A percentile compares a stretch with the other conserved stretches of the same genome.
Conservation (phyloP, 192 early-diverging fungal species). For the Coemansia sp. region DNA sequence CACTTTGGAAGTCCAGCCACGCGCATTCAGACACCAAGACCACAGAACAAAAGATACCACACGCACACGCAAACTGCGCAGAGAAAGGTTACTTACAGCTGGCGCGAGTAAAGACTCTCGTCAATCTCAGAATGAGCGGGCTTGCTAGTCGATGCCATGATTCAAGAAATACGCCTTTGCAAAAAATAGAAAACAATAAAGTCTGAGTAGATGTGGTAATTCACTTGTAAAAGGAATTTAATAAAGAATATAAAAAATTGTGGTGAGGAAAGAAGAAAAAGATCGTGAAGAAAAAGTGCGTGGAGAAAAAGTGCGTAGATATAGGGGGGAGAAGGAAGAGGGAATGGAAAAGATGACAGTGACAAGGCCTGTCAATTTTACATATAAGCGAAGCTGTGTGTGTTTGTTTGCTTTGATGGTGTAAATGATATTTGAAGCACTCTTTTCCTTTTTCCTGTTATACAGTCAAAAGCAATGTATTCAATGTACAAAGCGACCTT, state of each 20-base stretch:
- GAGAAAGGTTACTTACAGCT: constrained; percentile 76
- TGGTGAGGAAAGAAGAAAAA: neutral
- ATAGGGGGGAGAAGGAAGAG: too few species aligned
- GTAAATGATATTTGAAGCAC: too few species aligned
- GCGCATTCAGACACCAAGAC: neutral
- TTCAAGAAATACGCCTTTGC: constrained; percentile 1
- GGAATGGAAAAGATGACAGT: neutral
- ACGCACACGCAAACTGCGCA: neutral
- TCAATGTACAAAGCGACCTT: too few species aligned
- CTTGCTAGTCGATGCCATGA: constrained; percentile 15
- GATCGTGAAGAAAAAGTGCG: neutral
- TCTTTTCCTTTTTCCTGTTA: too few species aligned
- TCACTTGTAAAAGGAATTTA: neutral
- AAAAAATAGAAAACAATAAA: neutral
- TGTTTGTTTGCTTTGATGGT: too few species aligned
- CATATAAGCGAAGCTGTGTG: too few species aligned
- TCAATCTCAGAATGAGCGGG: constrained; percentile 65
- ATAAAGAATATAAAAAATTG: constrained; percentile 4
- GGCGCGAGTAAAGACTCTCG: constrained; percentile 97
- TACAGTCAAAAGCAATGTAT: too few species aligned
- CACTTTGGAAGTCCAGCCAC: neutral
- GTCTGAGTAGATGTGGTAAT: constrained; percentile 9
- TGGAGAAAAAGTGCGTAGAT: too few species aligned
- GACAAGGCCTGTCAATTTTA: neutral
- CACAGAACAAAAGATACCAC: neutral